phyloP scores from a whole-genome alignment of 1,284 basidiomycete species.

The Apiotrichum sp. region DNA sequence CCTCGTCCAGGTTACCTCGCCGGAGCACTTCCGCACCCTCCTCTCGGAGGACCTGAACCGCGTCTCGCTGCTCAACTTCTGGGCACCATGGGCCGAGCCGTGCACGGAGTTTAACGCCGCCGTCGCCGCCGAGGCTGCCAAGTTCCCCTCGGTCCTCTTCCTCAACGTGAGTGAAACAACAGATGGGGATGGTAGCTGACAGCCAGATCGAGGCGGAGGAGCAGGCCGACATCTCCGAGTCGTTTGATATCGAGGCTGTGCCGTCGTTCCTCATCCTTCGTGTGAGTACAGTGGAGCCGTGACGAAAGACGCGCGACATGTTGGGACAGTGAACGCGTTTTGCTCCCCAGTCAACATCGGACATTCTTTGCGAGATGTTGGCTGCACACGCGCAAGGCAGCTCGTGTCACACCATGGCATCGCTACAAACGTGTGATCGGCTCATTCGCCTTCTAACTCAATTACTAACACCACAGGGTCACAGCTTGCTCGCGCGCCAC shows the following conservation, averaged over 20 bases:
- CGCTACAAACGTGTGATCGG: no score
- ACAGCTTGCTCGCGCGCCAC: constrained; percentile 75
- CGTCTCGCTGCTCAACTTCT: constrained; percentile 83
- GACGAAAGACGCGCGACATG: no score
- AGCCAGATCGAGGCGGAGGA: constrained; percentile 84
- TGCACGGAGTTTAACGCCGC: constrained; percentile 80
- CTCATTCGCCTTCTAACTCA: no score
- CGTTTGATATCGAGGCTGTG: constrained; percentile 87
- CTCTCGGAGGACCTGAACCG: constrained; percentile 69
- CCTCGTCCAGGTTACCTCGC: constrained; percentile 54
- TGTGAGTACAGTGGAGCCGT: constrained; percentile 55
- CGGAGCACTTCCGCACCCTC: constrained; percentile 66
- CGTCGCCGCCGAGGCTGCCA: constrained; percentile 62
- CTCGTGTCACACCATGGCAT: no score
- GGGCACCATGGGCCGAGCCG: constrained; percentile 86
- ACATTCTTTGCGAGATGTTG: no score
- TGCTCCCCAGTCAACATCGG: no score
- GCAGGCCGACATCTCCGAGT: constrained; percentile 82
- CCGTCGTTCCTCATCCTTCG: constrained; percentile 79
- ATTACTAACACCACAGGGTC: constrained; percentile 66
- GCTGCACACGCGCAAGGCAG: no score
- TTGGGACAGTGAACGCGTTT: no score
- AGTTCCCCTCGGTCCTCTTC: constrained; percentile 64
- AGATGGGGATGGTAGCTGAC: no score
- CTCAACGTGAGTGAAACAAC: constrained; percentile 66